Conservation (phyloP, 805 yeast species). For the Metschnikowia shivogae region DNA sequence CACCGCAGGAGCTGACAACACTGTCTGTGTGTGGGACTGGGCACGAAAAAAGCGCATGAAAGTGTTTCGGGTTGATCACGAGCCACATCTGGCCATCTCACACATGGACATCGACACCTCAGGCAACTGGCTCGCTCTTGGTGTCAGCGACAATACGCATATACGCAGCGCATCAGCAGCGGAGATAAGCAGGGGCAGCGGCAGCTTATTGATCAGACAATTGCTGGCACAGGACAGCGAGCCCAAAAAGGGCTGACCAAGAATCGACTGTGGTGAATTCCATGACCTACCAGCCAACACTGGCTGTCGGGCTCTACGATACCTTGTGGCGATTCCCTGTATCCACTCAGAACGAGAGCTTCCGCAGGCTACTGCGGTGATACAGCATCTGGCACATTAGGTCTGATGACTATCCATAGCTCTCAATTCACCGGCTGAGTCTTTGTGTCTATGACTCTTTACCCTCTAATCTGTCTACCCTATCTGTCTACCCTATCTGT, state of each 20-base stretch:
- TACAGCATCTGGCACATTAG: too few relatives aligned
- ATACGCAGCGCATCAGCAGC: slow-evolving; percentile 2
- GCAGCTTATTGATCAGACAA: slow-evolving; percentile 7
- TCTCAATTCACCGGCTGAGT: too few relatives aligned
- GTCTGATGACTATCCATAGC: too few relatives aligned
- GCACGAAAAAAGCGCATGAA: slow-evolving; percentile 40
- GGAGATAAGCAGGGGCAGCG: neutral
- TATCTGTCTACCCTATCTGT: too few relatives aligned
- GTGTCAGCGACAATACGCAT: slow-evolving; percentile 11
- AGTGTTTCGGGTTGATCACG: slow-evolving; percentile 22
- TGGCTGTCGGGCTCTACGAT: too few relatives aligned
- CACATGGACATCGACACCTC: slow-evolving; percentile 15
- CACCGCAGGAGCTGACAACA: slow-evolving; percentile 52
- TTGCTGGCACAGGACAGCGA: slow-evolving; percentile 10
- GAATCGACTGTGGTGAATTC: too few relatives aligned
- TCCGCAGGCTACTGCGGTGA: too few relatives aligned
- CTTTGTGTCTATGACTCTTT: too few relatives aligned
- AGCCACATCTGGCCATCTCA: slow-evolving; percentile 7
- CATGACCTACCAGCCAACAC: too few relatives aligned
- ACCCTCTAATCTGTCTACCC: too few relatives aligned
- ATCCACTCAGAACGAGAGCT: too few relatives aligned
- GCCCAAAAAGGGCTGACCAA: slow-evolving; percentile 5
- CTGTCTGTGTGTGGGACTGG: slow-evolving; percentile 50
- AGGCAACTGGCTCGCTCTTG: slow-evolving; percentile 14
- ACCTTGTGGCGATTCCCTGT: too few relatives aligned